Base-by-base conservation (phyloP, 768 basidiomycete species). In the Leccinum uliginosum region DNA sequence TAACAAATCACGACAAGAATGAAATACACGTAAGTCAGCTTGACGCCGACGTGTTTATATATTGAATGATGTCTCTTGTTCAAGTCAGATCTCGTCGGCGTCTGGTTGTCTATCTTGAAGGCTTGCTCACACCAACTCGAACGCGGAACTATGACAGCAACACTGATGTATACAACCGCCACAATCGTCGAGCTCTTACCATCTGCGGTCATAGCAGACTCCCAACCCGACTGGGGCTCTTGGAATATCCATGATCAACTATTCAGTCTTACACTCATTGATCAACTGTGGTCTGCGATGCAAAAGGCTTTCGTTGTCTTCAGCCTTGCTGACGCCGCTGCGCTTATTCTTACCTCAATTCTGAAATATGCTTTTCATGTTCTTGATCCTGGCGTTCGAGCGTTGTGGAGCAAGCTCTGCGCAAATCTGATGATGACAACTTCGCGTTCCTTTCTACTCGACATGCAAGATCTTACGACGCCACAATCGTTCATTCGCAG, bases 31-130 rank as follows among this genome's bases (percentile, higher is more conserved):
- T 75, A 26, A 62, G 69, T 65, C 51, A 44, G 7, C 55, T 54
- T 32, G 29, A 27, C 30, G 49, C 30, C 45, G 14, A n/a, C 27
- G 35, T 44, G 23, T 48, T 50, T 51, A 30, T 49, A 24, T 43
- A 51, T 57, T 59, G 21, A 62, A 21, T 50, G 10, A 8, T 59
- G 30, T 23, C 47, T 46, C 12, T 55, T 23, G 26, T 26, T 49
- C 29, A 59, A 83, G 81, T 58, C 67, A 14, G 68, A 68, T 44
- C 68, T 83, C 24, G 47, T 81, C 4, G 65, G 71, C 44, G 68
- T 75, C 1, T 87, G 86, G 86, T 76, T 81, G 58, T 76, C 80
- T 0, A 73, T 87, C 17, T 69, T 88, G n/a, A 76, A 83, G 24
- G 77, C 71, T 17, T 78, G 76, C 44, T 71, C 78, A 10, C 75